Conservation (phyloP, 208 protist species). For the Strigomonas culicis region DNA sequence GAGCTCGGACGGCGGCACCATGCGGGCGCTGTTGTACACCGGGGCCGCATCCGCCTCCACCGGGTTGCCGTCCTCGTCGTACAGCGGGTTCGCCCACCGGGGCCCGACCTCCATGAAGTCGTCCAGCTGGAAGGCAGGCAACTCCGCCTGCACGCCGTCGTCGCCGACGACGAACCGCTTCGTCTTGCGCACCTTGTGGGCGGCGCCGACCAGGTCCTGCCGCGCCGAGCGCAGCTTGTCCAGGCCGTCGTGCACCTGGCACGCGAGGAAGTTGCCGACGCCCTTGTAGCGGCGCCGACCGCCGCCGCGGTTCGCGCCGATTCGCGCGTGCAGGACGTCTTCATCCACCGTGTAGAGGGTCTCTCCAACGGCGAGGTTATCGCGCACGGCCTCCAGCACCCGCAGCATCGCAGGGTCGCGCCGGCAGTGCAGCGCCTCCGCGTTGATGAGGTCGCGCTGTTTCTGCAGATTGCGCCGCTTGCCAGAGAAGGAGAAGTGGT, state of each 20-base stretch:
- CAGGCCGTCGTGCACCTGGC: slow-evolving; percentile 12
- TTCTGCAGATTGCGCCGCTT: slow-evolving; percentile 43
- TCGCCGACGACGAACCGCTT: slow-evolving; percentile 4
- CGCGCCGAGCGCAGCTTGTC: slow-evolving; percentile 17
- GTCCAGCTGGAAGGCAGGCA: slow-evolving; percentile 18
- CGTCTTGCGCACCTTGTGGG: slow-evolving; percentile 30
- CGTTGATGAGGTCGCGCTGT: slow-evolving; percentile 38
- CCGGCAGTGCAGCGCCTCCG: slow-evolving; percentile 17
- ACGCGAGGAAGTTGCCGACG: slow-evolving; percentile 17
- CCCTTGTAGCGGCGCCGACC: slow-evolving; percentile 21
- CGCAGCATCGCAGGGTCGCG: slow-evolving; percentile 17
- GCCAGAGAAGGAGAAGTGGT: slow-evolving; percentile 57
- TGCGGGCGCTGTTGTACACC: slow-evolving; percentile 30
- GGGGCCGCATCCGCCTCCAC: neutral
- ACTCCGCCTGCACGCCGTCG: neutral
- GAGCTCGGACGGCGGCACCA: slow-evolving; percentile 23
- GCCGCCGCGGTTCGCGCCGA: slow-evolving; percentile 24
- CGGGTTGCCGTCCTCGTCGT: slow-evolving; percentile 9
- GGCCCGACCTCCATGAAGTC: slow-evolving; percentile 22
- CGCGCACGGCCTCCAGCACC: slow-evolving; percentile 29
- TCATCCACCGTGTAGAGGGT: slow-evolving; percentile 22
- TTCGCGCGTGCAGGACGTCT: slow-evolving; percentile 19
- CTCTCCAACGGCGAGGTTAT: slow-evolving; percentile 22
- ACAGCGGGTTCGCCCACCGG: slow-evolving; percentile 21
- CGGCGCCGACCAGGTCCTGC: slow-evolving; percentile 19